phyloP scores from a whole-genome alignment of 371 early-diverging fungal genomes.

The Apophysomyces trapeziformis region DNA sequence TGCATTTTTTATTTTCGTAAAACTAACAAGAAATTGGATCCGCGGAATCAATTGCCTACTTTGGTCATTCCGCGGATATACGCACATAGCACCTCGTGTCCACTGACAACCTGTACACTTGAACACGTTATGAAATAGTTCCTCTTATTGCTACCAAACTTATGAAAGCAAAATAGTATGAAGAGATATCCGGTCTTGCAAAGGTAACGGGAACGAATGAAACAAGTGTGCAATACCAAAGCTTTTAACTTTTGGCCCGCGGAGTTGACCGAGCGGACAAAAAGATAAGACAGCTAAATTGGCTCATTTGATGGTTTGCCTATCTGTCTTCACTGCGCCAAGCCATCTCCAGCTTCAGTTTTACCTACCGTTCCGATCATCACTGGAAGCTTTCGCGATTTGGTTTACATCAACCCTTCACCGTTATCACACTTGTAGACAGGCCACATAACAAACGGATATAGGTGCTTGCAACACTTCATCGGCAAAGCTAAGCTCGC shows the following conservation, averaged over 20 bases:
- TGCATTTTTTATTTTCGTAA: slow-evolving; percentile 5
- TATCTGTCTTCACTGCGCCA: neutral
- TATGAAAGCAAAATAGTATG: neutral
- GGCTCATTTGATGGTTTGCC: neutral
- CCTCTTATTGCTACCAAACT: neutral
- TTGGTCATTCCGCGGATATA: slow-evolving; percentile 16
- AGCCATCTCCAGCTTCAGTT: too few relatives aligned
- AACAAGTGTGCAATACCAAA: neutral
- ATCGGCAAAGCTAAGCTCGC: too few relatives aligned
- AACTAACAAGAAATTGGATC: neutral
- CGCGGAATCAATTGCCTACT: slow-evolving; percentile 9
- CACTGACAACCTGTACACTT: neutral
- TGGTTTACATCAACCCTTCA: too few relatives aligned
- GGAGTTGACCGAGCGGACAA: neutral
- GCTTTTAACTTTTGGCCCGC: neutral
- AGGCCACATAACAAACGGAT: too few relatives aligned
- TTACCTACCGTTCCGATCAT: too few relatives aligned
- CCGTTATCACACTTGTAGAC: too few relatives aligned
- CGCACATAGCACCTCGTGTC: slow-evolving; percentile 11
- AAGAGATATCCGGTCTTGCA: neutral
- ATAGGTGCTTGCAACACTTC: too few relatives aligned
- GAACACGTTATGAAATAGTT: neutral
- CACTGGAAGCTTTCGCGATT: too few relatives aligned
- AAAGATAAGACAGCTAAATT: neutral
- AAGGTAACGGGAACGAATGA: neutral